phyloP scores from a whole-genome alignment of 2,329 filamentous ascomycete species.

The Cephalotrichum gorgonifer region DNA sequence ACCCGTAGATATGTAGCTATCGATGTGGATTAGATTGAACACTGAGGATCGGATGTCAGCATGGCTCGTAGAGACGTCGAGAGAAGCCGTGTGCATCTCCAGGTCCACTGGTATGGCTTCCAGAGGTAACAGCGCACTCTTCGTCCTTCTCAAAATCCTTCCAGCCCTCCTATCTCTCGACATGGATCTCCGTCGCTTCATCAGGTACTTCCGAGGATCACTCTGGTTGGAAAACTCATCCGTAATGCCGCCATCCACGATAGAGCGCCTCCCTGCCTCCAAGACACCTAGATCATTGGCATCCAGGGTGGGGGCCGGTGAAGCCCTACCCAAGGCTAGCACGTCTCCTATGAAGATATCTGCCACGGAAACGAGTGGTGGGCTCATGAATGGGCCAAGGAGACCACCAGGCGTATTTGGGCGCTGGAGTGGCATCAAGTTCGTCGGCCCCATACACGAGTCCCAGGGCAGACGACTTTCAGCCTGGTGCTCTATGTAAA shows the following conservation, averaged over 20 bases:
- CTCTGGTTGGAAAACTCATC: background rate
- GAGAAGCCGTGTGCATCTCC: background rate
- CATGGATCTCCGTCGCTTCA: conserved; percentile 11
- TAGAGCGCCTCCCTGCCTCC: background rate
- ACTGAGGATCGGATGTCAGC: background rate
- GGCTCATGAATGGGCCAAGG: background rate
- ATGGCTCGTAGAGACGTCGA: background rate
- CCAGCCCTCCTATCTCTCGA: conserved; percentile 4
- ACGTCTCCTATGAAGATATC: background rate
- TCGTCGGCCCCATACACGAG: background rate
- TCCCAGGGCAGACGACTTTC: background rate
- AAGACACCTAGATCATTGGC: background rate
- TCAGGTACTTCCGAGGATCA: conserved; percentile 9
- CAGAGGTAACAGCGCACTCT: background rate
- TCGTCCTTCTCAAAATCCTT: background rate
- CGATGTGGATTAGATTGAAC: background rate
- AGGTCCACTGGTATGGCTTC: background rate
- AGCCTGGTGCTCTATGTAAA: background rate
- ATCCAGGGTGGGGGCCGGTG: background rate
- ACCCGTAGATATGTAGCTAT: background rate
- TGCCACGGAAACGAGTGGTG: background rate
- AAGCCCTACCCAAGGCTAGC: background rate
- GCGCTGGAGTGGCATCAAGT: background rate
- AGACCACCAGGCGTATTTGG: background rate
- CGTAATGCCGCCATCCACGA: background rate